Conservation (phyloP, 129 eudicot species). For the Helianthus annuus region DNA sequence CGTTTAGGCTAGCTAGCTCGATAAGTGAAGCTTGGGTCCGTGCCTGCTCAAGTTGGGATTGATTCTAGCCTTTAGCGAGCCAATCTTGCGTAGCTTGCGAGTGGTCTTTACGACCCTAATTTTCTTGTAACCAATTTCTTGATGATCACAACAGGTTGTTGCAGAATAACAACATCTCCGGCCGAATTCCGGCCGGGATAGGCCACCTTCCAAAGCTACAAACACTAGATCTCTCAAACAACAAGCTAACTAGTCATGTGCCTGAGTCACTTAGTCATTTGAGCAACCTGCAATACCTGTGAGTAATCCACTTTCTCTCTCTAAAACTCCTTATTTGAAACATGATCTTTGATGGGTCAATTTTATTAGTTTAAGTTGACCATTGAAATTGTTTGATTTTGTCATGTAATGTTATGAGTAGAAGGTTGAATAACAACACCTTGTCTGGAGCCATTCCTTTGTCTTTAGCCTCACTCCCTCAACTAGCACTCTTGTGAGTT, state of each 20-base stretch:
- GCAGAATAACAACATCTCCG: slow-evolving; percentile 92
- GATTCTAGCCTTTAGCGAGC: no score
- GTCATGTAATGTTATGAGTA: slow-evolving; percentile 59
- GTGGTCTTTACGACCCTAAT: no score
- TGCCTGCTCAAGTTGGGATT: no score
- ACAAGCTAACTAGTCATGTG: slow-evolving; percentile 67
- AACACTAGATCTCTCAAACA: slow-evolving; percentile 87
- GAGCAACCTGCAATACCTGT: slow-evolving; percentile 76
- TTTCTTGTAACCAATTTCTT: not conserved
- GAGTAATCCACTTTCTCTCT: slow-evolving; percentile 34
- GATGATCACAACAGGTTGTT: slow-evolving; percentile 47
- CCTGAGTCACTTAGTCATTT: slow-evolving; percentile 73
- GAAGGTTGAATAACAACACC: slow-evolving; percentile 97
- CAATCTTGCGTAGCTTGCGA: no score
- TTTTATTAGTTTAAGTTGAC: slow-evolving; percentile 31
- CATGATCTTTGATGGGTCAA: slow-evolving; percentile 35
- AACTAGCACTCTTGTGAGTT: slow-evolving; percentile 94
- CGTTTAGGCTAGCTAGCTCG: no score
- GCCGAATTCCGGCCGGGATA: slow-evolving; percentile 67
- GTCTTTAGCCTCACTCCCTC: slow-evolving; percentile 73
- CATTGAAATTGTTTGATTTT: slow-evolving; percentile 30
- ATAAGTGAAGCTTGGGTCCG: no score
- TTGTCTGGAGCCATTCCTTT: slow-evolving; percentile 86
- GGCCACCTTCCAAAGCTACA: slow-evolving; percentile 74
- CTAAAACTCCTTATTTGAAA: slow-evolving; percentile 34